These are phyloP conservation scores for Elongisporangium prolatum DNA, from an alignment of 352 stramenopile genomes.

Conservation along the genomic window DNA sequence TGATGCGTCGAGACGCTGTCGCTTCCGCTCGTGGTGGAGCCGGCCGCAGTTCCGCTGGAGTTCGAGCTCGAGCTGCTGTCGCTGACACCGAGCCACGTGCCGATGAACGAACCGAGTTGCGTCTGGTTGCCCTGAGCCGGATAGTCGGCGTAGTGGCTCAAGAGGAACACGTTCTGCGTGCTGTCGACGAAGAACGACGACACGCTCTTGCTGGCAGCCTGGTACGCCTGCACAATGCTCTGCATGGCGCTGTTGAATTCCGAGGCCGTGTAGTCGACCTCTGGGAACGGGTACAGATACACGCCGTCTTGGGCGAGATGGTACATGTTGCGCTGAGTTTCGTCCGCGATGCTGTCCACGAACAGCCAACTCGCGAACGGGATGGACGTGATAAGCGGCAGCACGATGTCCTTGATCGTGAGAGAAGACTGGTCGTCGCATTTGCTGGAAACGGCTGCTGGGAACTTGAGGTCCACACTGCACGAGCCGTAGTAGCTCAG, in stretches of 20 bases:
- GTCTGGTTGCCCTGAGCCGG: conserved; percentile 20
- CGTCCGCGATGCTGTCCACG: conserved; percentile 41
- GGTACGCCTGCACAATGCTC: conserved; percentile 39
- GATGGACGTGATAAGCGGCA: conserved; percentile 19
- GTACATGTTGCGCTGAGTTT: conserved; percentile 44
- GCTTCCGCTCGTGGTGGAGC: too few relatives aligned
- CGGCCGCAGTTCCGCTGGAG: conserved; percentile 4
- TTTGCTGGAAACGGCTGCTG: conserved; percentile 10
- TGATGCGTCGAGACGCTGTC: too few relatives aligned
- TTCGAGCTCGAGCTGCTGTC: conserved; percentile 7
- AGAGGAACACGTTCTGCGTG: conserved; percentile 40
- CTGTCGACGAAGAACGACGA: conserved; percentile 47
- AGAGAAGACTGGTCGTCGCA: conserved; percentile 22
- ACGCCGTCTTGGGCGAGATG: conserved; percentile 33
- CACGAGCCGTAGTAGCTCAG: conserved; percentile 39
- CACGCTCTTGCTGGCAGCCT: conserved; percentile 24
- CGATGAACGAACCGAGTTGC: conserved; percentile 15
- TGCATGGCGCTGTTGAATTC: conserved; percentile 35
- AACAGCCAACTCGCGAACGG: conserved; percentile 37
- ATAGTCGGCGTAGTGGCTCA: conserved; percentile 14
- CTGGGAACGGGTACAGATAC: conserved; percentile 34
- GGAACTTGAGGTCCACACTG: conserved; percentile 25
- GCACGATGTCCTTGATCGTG: conserved; percentile 23
- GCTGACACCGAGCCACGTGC: conserved; percentile 7
- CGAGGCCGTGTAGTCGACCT: conserved; percentile 15